Percentiles rank a stretch among this genome's conserved stretches.
Evolutionary conservation across 2,329 filamentous ascomycete species (phyloP).

Genomic region (Fusarium tjaetaba): DNA sequence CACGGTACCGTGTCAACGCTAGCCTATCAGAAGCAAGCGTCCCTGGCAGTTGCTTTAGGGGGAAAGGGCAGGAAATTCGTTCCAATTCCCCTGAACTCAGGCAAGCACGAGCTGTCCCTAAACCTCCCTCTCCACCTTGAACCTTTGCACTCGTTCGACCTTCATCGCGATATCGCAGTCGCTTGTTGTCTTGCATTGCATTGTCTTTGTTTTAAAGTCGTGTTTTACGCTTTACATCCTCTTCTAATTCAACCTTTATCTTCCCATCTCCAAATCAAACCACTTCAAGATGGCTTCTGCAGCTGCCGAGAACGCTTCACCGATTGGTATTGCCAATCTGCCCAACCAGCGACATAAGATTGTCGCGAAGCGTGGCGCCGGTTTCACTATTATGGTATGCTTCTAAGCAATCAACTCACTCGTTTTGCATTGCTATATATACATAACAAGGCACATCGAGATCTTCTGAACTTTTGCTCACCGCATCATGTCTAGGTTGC

Average conservation of each 20-base stretch:
- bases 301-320: constrained; percentile 69
- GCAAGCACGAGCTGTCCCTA: constrained; percentile 46
- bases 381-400: constrained; percentile 98
- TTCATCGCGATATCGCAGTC: constrained; percentile 40
- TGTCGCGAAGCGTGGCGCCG: constrained; percentile 86
- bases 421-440: neutral
- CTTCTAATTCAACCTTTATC: constrained; percentile 12
- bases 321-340: constrained; percentile 79
- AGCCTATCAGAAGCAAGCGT: constrained; percentile 45
- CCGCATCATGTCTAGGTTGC: constrained; percentile 73
- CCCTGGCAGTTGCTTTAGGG: constrained; percentile 41
- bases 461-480: constrained; percentile 14
- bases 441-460: neutral
- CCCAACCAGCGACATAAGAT: constrained; percentile 81
- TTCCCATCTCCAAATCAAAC: constrained; percentile 15
- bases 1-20: constrained; percentile 40
- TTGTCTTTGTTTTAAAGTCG: constrained; percentile 35
- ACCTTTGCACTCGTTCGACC: constrained; percentile 43
- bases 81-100: constrained; percentile 47
- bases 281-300: constrained; percentile 63
- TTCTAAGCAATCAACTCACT: neutral
- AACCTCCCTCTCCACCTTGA: constrained; percentile 40
- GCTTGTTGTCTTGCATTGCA: constrained; percentile 30
- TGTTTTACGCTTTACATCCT: constrained; percentile 18
- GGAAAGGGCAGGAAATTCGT: constrained; percentile 49